Base-by-base conservation (phyloP, 768 basidiomycete genomes). In the Leccinum obscurum region DNA sequence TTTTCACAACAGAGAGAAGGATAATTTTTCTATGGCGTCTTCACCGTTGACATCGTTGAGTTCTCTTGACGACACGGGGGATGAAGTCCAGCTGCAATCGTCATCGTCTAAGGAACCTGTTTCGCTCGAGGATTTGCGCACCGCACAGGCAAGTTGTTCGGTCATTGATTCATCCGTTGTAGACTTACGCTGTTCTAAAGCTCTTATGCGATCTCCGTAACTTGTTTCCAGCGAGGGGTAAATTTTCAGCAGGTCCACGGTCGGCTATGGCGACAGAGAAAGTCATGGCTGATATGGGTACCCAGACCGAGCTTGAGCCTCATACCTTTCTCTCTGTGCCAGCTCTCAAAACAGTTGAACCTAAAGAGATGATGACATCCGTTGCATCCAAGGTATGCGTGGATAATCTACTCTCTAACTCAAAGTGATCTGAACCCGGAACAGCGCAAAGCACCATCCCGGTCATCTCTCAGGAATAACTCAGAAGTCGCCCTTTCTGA, bases 41-140 rank as follows among this genome's bases (percentile, higher is more conserved):
- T 90, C 90, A 1, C 90, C 89, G 3, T 73, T 91, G 46, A 90
- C 89, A 24, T 88, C 88, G 1, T 72, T 92, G 53, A 90, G 87
- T 64, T 90, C 88, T 39, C 70, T 90, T 59, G 88, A 88, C 56
- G 89, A 87, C 55, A 70, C 74, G 14, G 84, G 86, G 22, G 74
- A 71, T 59, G 64, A 66, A 56, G 63, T 24, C 62, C 67, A 55
- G 59, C 68, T 55, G 62, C 70, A 59, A 56, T 66, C 58, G 44
- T 66, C 63, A 34, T 72, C 64, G 6, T 67, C 61, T 3, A 62
- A 64, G 59, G 68, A 62, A 58, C 67, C 59, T 59, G 69, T 68
- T 74, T 80, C 61, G 41, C 69, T 63, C 0, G 86, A 86, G 50
- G 85, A 88, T 55, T 63, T 88, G 56, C 77, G 75, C 57, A 82